Evolutionary conservation across 768 basidiomycete genomes (phyloP), one percentile per base, ranked within the genome.

Genomic region (Termitomyces sp.): DNA sequence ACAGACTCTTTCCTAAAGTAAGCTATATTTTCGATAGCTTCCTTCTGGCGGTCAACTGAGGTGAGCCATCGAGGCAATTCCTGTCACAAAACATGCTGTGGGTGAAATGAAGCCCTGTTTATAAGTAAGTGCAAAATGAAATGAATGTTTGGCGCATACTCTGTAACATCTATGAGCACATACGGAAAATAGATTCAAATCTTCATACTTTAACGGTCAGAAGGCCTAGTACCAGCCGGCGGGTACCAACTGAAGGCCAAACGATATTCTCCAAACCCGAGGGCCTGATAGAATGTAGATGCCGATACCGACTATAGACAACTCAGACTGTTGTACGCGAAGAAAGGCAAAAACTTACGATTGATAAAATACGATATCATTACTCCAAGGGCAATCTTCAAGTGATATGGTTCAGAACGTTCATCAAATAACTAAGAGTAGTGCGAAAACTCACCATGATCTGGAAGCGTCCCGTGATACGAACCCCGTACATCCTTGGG

Each of bases 351-450:
- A 42, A 20, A 76, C 88, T 55, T 60, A 91, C 89, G 82, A 67
- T 92, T 91, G 65, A 91, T 80, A 70, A 91, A 92, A 72, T 92
- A 92, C 0, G 88, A 90, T 60, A 94, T 78, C 86, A 94, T 93
- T 61, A 92, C 92, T 47, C 92, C 94, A 56, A 85, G 76, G 17
- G 91, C 90, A 32, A 91, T 77, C 79, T 81, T 62, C 32, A n/a
- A 11, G 5, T 15, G 17, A 34, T 46, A 34, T 58, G 29, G 20
- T 6, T 17, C 55, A 52, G 14, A 51, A 7, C 20, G 42, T 11
- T 43, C 40, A 11, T 31, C 11, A 32, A 1, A 31, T 8, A 29
- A 6, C 5, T 5, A 56, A 20, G 17, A 38, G 29, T 48, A 31
- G 12, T 20, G 38, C 29, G 25, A 9, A 20, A 10, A 54, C 73